Evolutionary conservation across 192 early-diverging fungal genomes (phyloP).

Genomic region (Linderina pennispora): DNA sequence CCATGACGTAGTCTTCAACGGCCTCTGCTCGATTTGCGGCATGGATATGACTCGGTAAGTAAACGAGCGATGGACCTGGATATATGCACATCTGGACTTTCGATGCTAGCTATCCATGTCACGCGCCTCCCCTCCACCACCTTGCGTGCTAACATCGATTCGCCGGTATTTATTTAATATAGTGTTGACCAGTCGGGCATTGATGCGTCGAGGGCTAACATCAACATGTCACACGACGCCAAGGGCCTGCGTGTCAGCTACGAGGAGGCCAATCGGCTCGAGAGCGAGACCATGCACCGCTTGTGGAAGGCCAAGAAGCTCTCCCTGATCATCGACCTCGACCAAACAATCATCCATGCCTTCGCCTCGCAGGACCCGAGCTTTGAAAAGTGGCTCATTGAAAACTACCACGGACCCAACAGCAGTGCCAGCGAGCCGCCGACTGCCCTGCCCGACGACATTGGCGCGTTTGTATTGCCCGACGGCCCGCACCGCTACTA

Average conservation of each 20-base stretch:
- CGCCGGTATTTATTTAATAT: too few relatives aligned
- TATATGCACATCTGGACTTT: too few relatives aligned
- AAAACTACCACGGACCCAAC: conserved; percentile 30
- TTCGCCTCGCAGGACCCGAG: conserved; percentile 24
- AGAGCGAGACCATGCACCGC: conserved; percentile 28
- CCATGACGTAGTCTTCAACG: conserved; percentile 69
- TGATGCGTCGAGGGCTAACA: conserved; percentile 58
- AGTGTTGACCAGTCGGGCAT: conserved; percentile 8
- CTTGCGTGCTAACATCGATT: too few relatives aligned
- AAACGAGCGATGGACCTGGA: too few relatives aligned
- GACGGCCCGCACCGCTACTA: conserved; percentile 64
- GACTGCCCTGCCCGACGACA: conserved; percentile 49
- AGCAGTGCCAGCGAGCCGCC: conserved; percentile 3
- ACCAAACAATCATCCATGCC: conserved; percentile 97
- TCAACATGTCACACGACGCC: conserved; percentile 73
- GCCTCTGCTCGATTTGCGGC: conserved; percentile 80
- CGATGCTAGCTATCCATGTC: too few relatives aligned
- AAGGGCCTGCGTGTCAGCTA: conserved; percentile 62
- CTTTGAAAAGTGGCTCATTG: conserved; percentile 33
- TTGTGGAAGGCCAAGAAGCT: conserved; percentile 65
- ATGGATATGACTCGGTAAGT: conserved; percentile 47
- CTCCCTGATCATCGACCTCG: conserved; percentile 91
- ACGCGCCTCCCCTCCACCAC: too few relatives aligned
- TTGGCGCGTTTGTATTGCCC: conserved; percentile 69
- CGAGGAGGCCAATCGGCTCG: conserved; percentile 15